phyloP scores from a whole-genome alignment of 192 early-diverging fungal genomes.

The Funneliformis geosporum region DNA sequence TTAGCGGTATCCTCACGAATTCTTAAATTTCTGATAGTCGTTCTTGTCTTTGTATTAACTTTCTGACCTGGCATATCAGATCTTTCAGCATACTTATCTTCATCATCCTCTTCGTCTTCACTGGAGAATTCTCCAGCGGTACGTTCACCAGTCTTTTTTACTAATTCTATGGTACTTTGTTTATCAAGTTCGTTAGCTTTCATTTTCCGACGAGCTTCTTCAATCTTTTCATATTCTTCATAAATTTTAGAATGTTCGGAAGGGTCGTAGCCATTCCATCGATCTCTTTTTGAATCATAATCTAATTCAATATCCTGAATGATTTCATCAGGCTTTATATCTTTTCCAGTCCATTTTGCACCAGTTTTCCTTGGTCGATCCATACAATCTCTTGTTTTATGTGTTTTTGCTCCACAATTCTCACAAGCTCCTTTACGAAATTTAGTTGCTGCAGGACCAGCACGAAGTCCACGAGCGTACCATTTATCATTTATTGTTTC shows the following conservation, averaged over 20 bases:
- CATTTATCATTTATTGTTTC: constrained; percentile 58
- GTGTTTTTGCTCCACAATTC: constrained; percentile 96
- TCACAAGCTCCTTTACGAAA: constrained; percentile 95
- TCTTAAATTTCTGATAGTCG: constrained; percentile 92
- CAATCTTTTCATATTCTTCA: constrained; percentile 91
- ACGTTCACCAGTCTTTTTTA: constrained; percentile 52
- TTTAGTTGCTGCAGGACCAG: constrained; percentile 83
- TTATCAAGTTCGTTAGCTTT: constrained; percentile 78
- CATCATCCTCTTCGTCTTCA: constrained; percentile 82
- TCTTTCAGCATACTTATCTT: constrained; percentile 87
- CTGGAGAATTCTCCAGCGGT: constrained; percentile 51
- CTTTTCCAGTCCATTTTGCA: constrained; percentile 85
- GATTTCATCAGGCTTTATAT: constrained; percentile 85
- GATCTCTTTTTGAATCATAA: constrained; percentile 96
- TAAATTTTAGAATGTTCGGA: constrained; percentile 75
- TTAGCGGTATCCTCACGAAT: constrained; percentile 99
- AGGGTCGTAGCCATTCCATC: constrained; percentile 98
- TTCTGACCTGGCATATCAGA: constrained; percentile 85
- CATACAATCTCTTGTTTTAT: constrained; percentile 92
- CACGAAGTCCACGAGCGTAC: constrained; percentile 78
- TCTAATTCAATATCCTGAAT: constrained; percentile 71
- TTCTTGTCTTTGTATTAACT: constrained; percentile 85
- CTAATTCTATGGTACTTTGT: constrained; percentile 53
- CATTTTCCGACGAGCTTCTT: constrained; percentile 80
- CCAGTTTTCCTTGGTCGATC: constrained; percentile 87